Conservation (phyloP, 257 asterid species). For the Nicotiana tabacum region DNA sequence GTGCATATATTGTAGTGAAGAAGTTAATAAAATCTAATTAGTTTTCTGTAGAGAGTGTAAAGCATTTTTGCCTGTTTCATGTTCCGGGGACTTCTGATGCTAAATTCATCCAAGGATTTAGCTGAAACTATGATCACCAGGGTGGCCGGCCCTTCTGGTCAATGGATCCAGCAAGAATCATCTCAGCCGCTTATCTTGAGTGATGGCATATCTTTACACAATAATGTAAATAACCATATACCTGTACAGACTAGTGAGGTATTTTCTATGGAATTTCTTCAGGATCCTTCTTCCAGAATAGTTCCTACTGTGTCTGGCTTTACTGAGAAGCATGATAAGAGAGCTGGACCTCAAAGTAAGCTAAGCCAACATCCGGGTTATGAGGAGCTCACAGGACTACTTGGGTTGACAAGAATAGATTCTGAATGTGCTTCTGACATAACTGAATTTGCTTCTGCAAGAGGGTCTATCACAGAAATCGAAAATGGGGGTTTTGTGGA, state of each 20-base stretch:
- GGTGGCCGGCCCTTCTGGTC: conserved; percentile 32
- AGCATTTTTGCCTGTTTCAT: background rate
- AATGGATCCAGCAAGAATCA: conserved; percentile 34
- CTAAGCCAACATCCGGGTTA: conserved; percentile 38
- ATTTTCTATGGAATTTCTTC: conserved; percentile 46
- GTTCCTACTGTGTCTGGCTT: conserved; percentile 30
- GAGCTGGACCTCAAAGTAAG: conserved; percentile 25
- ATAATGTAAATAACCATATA: conserved; percentile 27
- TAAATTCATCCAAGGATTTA: conserved; percentile 28
- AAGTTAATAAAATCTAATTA: background rate
- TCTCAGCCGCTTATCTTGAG: conserved; percentile 11
- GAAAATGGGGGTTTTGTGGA: conserved; percentile 32
- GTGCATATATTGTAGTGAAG: conserved; percentile 22
- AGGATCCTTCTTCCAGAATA: conserved; percentile 36
- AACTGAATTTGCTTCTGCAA: conserved; percentile 45
- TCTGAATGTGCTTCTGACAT: conserved; percentile 55
- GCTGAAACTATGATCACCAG: conserved; percentile 33
- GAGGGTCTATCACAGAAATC: conserved; percentile 37
- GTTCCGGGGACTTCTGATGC: conserved; percentile 11
- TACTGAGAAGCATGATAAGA: conserved; percentile 26
- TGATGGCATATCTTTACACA: conserved; percentile 24
- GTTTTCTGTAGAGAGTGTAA: background rate
- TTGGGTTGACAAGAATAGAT: conserved; percentile 58
- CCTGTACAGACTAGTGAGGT: conserved; percentile 61
- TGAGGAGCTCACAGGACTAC: conserved; percentile 58